Conservation (phyloP, 2,329 filamentous ascomycete species). For the Ophiostoma perfectum region DNA sequence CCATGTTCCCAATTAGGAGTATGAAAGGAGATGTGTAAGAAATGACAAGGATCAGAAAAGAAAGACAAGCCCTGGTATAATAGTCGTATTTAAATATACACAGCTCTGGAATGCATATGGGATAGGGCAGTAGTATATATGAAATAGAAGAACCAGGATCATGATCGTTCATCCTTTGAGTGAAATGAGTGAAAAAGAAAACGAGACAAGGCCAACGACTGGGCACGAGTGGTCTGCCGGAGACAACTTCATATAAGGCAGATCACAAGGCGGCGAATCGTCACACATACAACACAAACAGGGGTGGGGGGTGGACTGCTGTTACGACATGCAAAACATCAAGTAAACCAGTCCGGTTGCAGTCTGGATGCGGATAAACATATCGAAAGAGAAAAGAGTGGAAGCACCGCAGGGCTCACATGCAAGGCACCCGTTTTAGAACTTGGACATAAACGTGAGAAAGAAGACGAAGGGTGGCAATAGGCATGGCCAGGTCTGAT, state of each 20-base stretch:
- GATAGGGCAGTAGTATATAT: no score
- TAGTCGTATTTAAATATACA: no score
- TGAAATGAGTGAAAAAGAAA: background rate
- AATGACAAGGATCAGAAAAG: background rate
- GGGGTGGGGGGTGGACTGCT: background rate
- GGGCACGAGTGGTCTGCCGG: background rate
- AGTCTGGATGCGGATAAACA: background rate
- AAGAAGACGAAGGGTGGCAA: background rate
- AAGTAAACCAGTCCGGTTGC: background rate
- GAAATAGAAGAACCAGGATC: background rate
- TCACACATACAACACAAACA: background rate
- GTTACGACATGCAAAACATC: background rate
- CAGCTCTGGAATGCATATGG: no score
- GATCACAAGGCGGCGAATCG: constrained; percentile 13
- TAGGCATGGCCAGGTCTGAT: background rate
- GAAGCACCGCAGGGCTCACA: background rate
- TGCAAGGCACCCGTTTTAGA: constrained; percentile 7
- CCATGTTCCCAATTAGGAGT: background rate
- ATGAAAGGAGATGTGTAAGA: no score
- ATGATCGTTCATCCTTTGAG: background rate
- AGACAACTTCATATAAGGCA: background rate
- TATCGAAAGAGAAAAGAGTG: background rate
- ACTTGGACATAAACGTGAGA: background rate
- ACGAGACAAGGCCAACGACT: background rate
- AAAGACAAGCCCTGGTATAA: no score